Percentiles rank a stretch among this genome's conserved stretches.
phyloP scores from a whole-genome alignment of 1,284 basidiomycete species.

The Tilletiopsis washingtonensis region DNA sequence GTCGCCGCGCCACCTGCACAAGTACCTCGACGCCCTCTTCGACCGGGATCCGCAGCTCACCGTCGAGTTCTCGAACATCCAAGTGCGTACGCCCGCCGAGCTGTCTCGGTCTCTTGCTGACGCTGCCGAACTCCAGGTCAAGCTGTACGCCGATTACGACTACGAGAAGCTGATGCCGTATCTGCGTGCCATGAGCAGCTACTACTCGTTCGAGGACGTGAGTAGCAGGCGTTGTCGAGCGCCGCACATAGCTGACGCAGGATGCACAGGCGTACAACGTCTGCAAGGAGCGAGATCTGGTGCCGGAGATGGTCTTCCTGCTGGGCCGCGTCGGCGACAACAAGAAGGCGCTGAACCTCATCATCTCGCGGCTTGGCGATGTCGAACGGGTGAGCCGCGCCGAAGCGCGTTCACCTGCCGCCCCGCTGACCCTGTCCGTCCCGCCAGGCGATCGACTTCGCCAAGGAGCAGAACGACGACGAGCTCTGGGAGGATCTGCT shows the following conservation, averaged over 20 bases:
- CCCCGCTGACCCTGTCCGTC: no score
- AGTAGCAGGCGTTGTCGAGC: no score
- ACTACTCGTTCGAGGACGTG: conserved; percentile 84
- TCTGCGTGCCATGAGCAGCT: conserved; percentile 72
- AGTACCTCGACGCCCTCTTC: conserved; percentile 86
- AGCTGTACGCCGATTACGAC: conserved; percentile 84
- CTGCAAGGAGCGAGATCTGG: conserved; percentile 74
- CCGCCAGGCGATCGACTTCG: conserved; percentile 99
- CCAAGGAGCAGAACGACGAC: conserved; percentile 91
- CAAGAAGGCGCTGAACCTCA: conserved; percentile 83
- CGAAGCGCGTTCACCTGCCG: conserved; percentile 54
- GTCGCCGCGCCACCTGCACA: conserved; percentile 74
- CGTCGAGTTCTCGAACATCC: conserved; percentile 72
- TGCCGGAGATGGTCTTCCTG: conserved; percentile 94
- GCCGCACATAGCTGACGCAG: no score
- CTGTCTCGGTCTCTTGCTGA: background rate
- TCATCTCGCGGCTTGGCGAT: conserved; percentile 89
- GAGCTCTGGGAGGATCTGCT: conserved; percentile 97
- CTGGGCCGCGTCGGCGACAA: conserved; percentile 96
- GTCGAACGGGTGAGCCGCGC: no score
- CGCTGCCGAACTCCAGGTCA: no score
- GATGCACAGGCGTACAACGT: conserved; percentile 65
- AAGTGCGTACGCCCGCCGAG: conserved; percentile 51
- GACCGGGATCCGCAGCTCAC: conserved; percentile 76
- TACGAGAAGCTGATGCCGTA: conserved; percentile 75